Evolutionary conservation across 192 early-diverging fungal genomes (phyloP).

Genomic region (Backusella luteola): DNA sequence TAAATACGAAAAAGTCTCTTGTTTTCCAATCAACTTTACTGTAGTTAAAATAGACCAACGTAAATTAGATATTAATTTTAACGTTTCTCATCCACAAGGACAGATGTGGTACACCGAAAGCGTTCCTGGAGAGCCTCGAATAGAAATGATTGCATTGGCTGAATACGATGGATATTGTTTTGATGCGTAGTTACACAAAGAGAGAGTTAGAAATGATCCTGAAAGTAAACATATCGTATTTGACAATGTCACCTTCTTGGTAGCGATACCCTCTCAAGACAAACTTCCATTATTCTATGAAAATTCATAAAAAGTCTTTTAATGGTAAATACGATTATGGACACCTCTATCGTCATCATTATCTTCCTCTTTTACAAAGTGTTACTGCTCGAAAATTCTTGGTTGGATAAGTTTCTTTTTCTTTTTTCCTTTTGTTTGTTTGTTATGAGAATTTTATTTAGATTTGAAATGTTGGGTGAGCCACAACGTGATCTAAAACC

Average conservation of each 20-base stretch:
- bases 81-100: too few relatives aligned
- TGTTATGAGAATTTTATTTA: constrained; percentile 18
- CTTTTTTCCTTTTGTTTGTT: not conserved
- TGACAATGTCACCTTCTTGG: constrained; percentile 79
- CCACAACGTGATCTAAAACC: constrained; percentile 92
- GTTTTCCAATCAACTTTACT: too few relatives aligned
- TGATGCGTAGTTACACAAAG: constrained; percentile 57
- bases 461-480: constrained; percentile 92
- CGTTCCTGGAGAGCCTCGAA: constrained; percentile 76
- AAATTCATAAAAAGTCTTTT: constrained; percentile 83
- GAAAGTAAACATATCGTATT: constrained; percentile 54
- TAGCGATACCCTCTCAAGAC: constrained; percentile 85
- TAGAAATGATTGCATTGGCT: constrained; percentile 66
- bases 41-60: too few relatives aligned
- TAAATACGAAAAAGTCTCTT: too few relatives aligned
- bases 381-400: constrained; percentile 92
- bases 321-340: constrained; percentile 51
- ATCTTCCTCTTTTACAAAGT: constrained; percentile 87
- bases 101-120: too few relatives aligned
- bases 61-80: too few relatives aligned
- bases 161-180: constrained; percentile 59
- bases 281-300: constrained; percentile 97
- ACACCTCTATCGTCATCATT: constrained; percentile 95
- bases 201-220: constrained; percentile 41
- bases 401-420: constrained; percentile 69